These are phyloP conservation scores for Solanum gracilifrons DNA, from an alignment of 257 asterid species.

Conservation along the genomic window DNA sequence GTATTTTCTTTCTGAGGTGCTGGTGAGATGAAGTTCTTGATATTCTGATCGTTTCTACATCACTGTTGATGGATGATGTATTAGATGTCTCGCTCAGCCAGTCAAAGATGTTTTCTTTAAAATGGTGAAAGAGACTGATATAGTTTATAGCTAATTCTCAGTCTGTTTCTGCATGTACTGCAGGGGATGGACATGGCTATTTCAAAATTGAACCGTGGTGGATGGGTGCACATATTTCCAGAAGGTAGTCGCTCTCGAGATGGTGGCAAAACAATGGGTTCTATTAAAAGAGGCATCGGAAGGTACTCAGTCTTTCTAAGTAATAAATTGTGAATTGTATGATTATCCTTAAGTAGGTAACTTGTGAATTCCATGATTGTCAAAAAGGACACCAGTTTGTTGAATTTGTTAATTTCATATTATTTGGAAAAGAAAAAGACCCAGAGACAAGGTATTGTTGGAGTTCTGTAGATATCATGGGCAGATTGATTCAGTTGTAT, in stretches of 20 bases:
- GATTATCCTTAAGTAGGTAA: not conserved
- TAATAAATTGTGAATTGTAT: not conserved
- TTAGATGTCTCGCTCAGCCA: not conserved
- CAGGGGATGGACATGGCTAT: constrained; percentile 96
- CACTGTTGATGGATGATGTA: not conserved
- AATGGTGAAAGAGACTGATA: not conserved
- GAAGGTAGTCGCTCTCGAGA: constrained; percentile 94
- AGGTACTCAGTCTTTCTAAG: constrained; percentile 26
- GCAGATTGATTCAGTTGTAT: not conserved
- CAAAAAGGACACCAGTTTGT: not conserved
- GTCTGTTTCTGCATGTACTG: not conserved
- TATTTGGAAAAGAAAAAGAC: not conserved
- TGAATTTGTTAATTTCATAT: not conserved
- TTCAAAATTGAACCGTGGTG: constrained; percentile 77
- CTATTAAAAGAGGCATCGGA: constrained; percentile 73
- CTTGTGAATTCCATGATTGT: not conserved
- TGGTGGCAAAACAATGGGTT: constrained; percentile 78
- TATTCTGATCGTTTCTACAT: not conserved
- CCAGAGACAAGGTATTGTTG: not conserved
- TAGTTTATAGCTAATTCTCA: not conserved
- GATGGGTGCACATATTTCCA: constrained; percentile 95
- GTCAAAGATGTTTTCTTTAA: not conserved
- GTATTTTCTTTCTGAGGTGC: constrained; percentile 17
- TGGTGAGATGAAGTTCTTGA: not conserved
- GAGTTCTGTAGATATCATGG: not conserved